Evolutionary conservation across 2,329 filamentous ascomycete species (phyloP), one percentile per base, ranked within the genome.

Genomic region (Metarhizium anisopliae): DNA sequence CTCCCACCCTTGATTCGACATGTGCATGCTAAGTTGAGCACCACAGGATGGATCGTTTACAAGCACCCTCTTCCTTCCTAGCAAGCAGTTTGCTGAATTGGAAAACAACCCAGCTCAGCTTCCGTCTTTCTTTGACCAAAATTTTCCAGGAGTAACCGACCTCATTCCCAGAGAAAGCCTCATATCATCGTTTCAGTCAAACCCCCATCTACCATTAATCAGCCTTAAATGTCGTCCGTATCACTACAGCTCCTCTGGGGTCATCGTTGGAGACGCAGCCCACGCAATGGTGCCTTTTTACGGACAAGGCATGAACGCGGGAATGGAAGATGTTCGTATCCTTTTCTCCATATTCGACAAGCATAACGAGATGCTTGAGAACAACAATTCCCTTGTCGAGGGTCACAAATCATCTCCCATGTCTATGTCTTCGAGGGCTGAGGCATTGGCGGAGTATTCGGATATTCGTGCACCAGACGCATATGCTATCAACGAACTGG

Each of bases 261-360:
- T 95, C 58, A 90, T 99, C 51, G 69, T 99, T 40, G 94, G 94
- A 57, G 94, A 99, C 68, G 91, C 94, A 7, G 92, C 94, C 0
- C 94, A 99, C 69, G 94, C 95, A 56, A 96, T 99, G 86, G 91
- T 99, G 0, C 94, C 94, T 0, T 99, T 99, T 72, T 99, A 97
- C 70, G 94, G 94, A 0, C 94, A 99, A 70, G 94, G 94, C 42
- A 95, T 99, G 85, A 99, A 99, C 66, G 89, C 94, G 0, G 94
- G 94, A 0, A 82, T 99, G 47, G 94, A 99, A 73, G 93, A 96
- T 64, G 91, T 99, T 13, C 85, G 88, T 7, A 85, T 95, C 5
- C 81, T 99, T 1, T 99, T 96, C 71, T 83, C 85, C 0, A 78
- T 87, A 47, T 77, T 97, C 1, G 92, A 96, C 71, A 81, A 82